Evolutionary conservation across 2,329 filamentous ascomycete genomes (phyloP).

Genomic region (Akanthomyces lecanii): DNA sequence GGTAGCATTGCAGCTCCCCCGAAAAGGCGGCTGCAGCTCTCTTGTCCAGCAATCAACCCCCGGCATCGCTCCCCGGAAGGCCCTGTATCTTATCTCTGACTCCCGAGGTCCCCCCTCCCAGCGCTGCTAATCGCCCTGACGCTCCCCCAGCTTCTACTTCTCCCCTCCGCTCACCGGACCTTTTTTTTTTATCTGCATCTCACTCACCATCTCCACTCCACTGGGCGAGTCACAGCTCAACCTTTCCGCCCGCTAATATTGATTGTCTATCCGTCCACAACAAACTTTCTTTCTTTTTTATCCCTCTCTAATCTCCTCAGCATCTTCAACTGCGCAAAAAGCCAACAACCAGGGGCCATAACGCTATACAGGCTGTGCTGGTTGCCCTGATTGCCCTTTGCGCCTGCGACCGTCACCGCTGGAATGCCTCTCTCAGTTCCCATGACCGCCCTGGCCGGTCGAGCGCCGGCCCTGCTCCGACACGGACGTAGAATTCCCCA

Average conservation of each 20-base stretch:
- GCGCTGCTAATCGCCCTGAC: not conserved
- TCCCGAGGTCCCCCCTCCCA: not conserved
- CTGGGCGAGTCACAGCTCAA: slow-evolving; percentile 10
- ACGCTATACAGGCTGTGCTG: slow-evolving; percentile 4
- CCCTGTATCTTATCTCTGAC: slow-evolving; percentile 16
- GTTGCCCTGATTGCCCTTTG: slow-evolving; percentile 1
- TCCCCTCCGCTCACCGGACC: slow-evolving; percentile 13
- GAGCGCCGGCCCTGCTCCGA: slow-evolving; percentile 55
- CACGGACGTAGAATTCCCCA: slow-evolving; percentile 48
- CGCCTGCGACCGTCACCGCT: slow-evolving; percentile 18
- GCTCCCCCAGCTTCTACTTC: slow-evolving; percentile 1
- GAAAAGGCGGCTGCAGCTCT: not conserved
- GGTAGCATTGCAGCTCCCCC: too few relatives aligned
- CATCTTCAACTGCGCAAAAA: slow-evolving; percentile 4
- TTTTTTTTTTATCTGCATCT: slow-evolving; percentile 10
- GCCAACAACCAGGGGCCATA: not conserved
- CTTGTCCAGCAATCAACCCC: not conserved
- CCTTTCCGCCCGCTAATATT: not conserved
- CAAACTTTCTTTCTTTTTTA: slow-evolving; percentile 4
- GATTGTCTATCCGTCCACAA: not conserved
- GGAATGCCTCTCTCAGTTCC: slow-evolving; percentile 39
- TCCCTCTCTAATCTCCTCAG: not conserved
- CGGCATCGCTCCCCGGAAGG: slow-evolving; percentile 10
- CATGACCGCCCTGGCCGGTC: slow-evolving; percentile 44
- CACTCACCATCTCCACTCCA: slow-evolving; percentile 8